phyloP scores from a whole-genome alignment of 345 rosid species.

The Mercurialis annua region DNA sequence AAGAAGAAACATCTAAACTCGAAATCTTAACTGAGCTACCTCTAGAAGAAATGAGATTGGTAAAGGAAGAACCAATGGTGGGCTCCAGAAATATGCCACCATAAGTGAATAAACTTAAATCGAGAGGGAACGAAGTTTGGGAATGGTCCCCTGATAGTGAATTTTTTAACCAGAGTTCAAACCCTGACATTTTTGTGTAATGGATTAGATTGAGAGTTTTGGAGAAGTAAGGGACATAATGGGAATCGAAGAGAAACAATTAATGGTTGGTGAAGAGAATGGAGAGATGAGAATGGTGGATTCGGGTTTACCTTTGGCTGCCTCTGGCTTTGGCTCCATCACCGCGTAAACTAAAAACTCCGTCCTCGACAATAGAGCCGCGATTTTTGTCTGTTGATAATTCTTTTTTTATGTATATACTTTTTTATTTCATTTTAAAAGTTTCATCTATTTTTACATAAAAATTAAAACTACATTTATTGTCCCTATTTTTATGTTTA shows the following conservation, averaged over 20 bases:
- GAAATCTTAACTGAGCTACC: slow-evolving; percentile 13
- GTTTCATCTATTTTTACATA: neutral
- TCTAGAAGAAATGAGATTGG: slow-evolving; percentile 36
- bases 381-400: neutral
- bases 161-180: slow-evolving; percentile 23
- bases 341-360: slow-evolving; percentile 15
- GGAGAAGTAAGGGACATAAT: neutral
- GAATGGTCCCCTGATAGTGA: slow-evolving; percentile 15
- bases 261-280: neutral
- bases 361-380: neutral
- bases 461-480: too few relatives aligned
- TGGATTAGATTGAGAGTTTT: neutral
- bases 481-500: too few relatives aligned
- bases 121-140: slow-evolving; percentile 4
- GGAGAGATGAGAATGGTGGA: slow-evolving; percentile 3
- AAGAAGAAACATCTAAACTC: slow-evolving; percentile 13
- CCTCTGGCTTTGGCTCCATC: slow-evolving; percentile 35
- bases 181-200: slow-evolving; percentile 28
- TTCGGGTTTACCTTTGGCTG: slow-evolving; percentile 12
- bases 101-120: slow-evolving; percentile 8
- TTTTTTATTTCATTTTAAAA: neutral
- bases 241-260: slow-evolving; percentile 1
- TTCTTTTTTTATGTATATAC: neutral
- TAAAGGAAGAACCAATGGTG: slow-evolving; percentile 39
- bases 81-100: slow-evolving; percentile 70